Conservation (phyloP, 164 flowering plant species). For the Magnolia kwangsiensis region DNA sequence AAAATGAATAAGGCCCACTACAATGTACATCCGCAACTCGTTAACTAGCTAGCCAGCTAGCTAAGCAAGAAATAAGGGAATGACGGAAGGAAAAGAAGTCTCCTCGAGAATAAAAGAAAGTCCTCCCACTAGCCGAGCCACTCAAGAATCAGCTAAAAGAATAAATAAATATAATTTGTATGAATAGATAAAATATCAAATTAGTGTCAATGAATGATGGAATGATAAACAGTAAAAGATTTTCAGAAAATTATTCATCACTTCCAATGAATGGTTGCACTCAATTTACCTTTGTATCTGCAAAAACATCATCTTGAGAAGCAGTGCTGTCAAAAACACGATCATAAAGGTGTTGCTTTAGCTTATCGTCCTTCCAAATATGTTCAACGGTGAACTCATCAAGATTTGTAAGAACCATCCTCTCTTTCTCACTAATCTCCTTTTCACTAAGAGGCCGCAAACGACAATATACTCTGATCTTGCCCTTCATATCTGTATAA, state of each 20-base stretch:
- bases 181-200: neutral
- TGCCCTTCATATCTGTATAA: conserved; percentile 91
- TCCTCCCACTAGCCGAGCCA: neutral
- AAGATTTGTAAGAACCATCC: conserved; percentile 32
- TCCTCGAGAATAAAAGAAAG: neutral
- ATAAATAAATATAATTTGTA: no score
- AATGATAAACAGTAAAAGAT: neutral
- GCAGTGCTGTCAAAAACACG: conserved; percentile 76
- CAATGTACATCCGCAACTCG: neutral
- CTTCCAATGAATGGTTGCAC: neutral
- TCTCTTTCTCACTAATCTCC: conserved; percentile 67
- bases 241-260: no score
- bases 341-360: conserved; percentile 84
- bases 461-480: conserved; percentile 89
- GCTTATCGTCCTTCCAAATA: conserved; percentile 88
- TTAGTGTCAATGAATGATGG: neutral
- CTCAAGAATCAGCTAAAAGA: neutral
- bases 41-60: neutral
- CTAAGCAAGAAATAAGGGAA: neutral
- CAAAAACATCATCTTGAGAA: conserved; percentile 89
- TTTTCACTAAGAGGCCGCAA: conserved; percentile 76
- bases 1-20: no score
- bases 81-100: neutral
- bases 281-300: conserved; percentile 82
- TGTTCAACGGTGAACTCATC: conserved; percentile 97